Base-by-base conservation (phyloP, 73 alveolate genomes). In the Blepharisma japonicum region DNA sequence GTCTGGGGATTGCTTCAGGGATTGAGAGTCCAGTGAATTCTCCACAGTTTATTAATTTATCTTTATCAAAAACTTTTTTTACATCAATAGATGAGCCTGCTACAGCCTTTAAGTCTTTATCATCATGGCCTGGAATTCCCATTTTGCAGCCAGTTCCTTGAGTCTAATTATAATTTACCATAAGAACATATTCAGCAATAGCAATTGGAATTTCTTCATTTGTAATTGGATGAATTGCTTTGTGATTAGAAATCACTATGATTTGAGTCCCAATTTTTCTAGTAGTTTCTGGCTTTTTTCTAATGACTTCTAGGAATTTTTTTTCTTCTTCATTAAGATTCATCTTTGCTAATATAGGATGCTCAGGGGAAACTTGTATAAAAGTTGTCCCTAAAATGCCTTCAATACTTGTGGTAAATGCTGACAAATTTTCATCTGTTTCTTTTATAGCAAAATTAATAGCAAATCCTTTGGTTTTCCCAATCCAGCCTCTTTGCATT, bases 61-160 rank as follows among this genome's bases (percentile, higher is more conserved):
- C n/a, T 8, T 82, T 51, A 54, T 49, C 71, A 21, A 67, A 14
- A 18, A 68, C 84, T 6, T 85, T 68, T 9, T 61, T 70, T 14
- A 39, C 89, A 14, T 82, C 90, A 18, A 71, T 47, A 6, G 42
- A 20, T 6, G 77, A 55, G 23, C 66, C 94, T 70, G 68, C 68
- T 27, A 32, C 83, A 70, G 77, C 71, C 20, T 46, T 55, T 39
- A 23, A 6, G 61, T 88, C 95, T 71, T 92, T 84, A 7, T 74
- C 88, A 50, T 88, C 95, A 68, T 85, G 92, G 23, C 67, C 81
- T 11, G 95, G 95, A 14, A 88, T 87, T n/a, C 90, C 92, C 92
- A 88, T 85, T 6, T 80, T 78, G 49, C 90, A 79, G 50, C 92
- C 92, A 6, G 90, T 68, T 9, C 92, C 91, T 39, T 84, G 50